Base-by-base conservation (phyloP, 345 rosid genomes). In the Citrus medica region DNA sequence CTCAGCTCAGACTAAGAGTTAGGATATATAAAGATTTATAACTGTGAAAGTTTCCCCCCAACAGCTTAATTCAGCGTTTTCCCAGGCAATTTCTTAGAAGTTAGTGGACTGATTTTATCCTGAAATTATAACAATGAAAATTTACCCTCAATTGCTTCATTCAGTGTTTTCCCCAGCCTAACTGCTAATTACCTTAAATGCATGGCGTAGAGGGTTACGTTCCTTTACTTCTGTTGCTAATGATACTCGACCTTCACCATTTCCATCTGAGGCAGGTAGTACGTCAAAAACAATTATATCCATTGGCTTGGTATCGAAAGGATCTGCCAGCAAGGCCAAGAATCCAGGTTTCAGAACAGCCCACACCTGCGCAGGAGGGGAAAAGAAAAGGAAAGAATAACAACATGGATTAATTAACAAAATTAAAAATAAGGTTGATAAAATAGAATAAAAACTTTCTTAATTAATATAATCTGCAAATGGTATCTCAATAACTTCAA, bases 331-430 rank as follows among this genome's bases (percentile, higher is more conserved):
- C 56, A 94, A 86, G 77, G 98, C 98, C 84, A 97, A 87, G 86
- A 97, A 97, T 83, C 99, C 97, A 65, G 97, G 98, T 88, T 97
- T 97, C 79, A 97, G 81, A 51, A 97, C 97, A 75, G 96, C 99
- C 98, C 98, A 97, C 80, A 94, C 98, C 98, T 97, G 87, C 62
- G 83, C 22, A 80, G 71, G 77, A 64, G 42, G 27, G 82, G 38
- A 16, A 80, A 68, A 42, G 27, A 84, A 56, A 16, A 19, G 33
- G 33, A 21, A 74, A 40, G 66, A 25, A 28, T 55, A 38, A 78
- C 24, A 71, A 28, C 58, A 38, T 6, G 28, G 17, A 16, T 46
- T 7, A 48, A 19, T 7, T 6, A 46, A 71, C 10, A 59, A 67
- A 60, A 46, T 22, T 28, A 25, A 21, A 48, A 35, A 16, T 40